Conservation (phyloP, 208 protist genomes). For the Naegleria lovaniensis region DNA sequence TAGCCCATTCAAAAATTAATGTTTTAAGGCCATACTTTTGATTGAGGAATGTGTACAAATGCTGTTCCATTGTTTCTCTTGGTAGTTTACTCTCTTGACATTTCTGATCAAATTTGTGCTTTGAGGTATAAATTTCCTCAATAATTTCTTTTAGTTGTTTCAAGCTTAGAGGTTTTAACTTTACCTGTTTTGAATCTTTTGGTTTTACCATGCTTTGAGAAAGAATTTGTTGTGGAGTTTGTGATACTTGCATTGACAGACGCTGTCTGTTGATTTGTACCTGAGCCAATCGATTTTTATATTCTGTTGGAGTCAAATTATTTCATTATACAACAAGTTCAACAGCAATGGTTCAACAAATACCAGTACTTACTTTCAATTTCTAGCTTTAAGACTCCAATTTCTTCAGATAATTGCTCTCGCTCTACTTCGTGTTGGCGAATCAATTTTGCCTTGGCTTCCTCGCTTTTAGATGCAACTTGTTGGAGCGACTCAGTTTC, state of each 20-base stretch:
- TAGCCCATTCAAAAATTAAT: constrained; percentile 69
- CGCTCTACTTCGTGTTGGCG: constrained; percentile 32
- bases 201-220: not conserved
- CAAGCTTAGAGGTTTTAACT: constrained; percentile 54
- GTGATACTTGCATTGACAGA: constrained; percentile 8
- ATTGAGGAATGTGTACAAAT: constrained; percentile 80
- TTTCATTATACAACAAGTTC: no score
- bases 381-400: constrained; percentile 46
- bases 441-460: not conserved
- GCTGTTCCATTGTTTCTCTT: constrained; percentile 80
- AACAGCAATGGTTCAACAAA: no score
- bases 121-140: constrained; percentile 74
- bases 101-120: constrained; percentile 70
- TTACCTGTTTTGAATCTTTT: not conserved
- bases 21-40: constrained; percentile 70
- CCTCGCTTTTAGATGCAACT: not conserved
- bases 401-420: constrained; percentile 40
- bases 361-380: constrained; percentile 43
- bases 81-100: constrained; percentile 61
- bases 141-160: constrained; percentile 70
- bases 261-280: constrained; percentile 29
- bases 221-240: constrained; percentile 18
- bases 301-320: not conserved
- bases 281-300: constrained; percentile 40
- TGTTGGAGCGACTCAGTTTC: not conserved